These are phyloP conservation scores for Aspergillus sp. DNA, from an alignment of 2,329 filamentous ascomycete genomes.

Conservation along the genomic window DNA sequence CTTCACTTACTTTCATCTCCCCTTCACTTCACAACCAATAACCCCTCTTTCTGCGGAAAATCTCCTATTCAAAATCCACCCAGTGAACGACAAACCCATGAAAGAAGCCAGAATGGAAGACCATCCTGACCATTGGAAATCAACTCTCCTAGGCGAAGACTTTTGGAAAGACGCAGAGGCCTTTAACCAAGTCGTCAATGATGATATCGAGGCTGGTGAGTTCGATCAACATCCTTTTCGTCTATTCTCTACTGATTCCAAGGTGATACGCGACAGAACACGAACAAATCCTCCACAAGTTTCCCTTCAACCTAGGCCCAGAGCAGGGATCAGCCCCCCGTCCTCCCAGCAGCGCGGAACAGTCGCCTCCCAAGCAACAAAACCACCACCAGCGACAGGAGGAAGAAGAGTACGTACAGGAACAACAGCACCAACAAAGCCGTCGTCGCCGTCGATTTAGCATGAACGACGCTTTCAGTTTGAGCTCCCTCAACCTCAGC, in stretches of 20 bases:
- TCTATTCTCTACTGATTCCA: not conserved
- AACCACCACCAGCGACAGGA: not conserved
- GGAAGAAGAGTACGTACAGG: conserved; percentile 1
- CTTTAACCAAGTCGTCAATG: conserved; percentile 10
- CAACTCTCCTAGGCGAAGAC: conserved; percentile 18
- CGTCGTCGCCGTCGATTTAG: conserved; percentile 17
- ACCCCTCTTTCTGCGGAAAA: not conserved
- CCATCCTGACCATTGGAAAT: conserved; percentile 17
- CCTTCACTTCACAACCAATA: not conserved
- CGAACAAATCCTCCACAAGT: conserved; percentile 14
- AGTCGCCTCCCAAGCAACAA: too few species aligned
- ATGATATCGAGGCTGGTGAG: conserved; percentile 13
- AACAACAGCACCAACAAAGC: not conserved
- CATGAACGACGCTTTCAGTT: conserved; percentile 17
- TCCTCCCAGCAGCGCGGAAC: too few species aligned
- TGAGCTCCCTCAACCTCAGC: not conserved
- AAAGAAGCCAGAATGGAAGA: conserved; percentile 9
- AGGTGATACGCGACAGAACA: conserved; percentile 5
- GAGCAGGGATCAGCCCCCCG: conserved; percentile 4
- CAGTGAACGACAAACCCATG: not conserved
- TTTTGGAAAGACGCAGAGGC: conserved; percentile 24
- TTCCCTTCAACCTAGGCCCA: conserved; percentile 18
- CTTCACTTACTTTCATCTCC: not conserved
- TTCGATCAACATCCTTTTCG: not conserved
- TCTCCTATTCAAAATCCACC: not conserved